These are phyloP conservation scores for Nosema muscidifuracis DNA, from an alignment of 371 early-diverging fungal species.

Conservation along the genomic window DNA sequence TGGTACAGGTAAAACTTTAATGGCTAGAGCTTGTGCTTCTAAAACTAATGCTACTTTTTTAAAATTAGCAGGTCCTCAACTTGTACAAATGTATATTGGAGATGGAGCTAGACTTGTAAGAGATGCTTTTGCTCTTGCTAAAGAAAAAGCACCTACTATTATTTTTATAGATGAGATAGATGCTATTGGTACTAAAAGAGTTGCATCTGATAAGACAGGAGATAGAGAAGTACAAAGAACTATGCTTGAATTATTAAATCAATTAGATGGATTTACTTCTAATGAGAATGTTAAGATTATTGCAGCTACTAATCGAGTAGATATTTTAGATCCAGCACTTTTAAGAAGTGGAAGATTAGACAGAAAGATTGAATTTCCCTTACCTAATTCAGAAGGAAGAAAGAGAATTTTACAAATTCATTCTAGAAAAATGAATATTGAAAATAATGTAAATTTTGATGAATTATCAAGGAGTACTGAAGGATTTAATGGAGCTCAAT, in stretches of 20 bases:
- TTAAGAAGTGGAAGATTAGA: constrained; percentile 96
- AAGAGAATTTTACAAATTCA: constrained; percentile 97
- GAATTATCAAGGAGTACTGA: constrained; percentile 93
- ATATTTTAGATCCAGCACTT: constrained; percentile 97
- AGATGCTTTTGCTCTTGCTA: constrained; percentile 92
- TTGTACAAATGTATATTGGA: constrained; percentile 99
- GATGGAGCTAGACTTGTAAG: constrained; percentile 96
- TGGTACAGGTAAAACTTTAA: constrained; percentile 78
- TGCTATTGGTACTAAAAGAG: constrained; percentile 97
- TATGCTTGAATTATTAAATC: constrained; percentile 96
- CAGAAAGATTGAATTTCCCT: constrained; percentile 98
- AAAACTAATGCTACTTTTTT: constrained; percentile 89
- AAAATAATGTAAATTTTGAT: constrained; percentile 89
- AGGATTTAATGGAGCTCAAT: constrained; percentile 98
- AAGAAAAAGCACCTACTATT: constrained; percentile 95
- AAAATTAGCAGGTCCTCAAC: constrained; percentile 90
- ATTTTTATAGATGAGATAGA: constrained; percentile 99
- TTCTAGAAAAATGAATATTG: constrained; percentile 94
- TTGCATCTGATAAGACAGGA: constrained; percentile 90
- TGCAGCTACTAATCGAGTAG: constrained; percentile 99
- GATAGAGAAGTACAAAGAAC: constrained; percentile 99
- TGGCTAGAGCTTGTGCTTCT: constrained; percentile 94
- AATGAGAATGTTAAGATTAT: constrained; percentile 95
- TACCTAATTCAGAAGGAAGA: constrained; percentile 93
- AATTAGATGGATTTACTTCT: constrained; percentile 93